Conservation (phyloP, 129 eudicot species). For the Escallonia rubra region DNA sequence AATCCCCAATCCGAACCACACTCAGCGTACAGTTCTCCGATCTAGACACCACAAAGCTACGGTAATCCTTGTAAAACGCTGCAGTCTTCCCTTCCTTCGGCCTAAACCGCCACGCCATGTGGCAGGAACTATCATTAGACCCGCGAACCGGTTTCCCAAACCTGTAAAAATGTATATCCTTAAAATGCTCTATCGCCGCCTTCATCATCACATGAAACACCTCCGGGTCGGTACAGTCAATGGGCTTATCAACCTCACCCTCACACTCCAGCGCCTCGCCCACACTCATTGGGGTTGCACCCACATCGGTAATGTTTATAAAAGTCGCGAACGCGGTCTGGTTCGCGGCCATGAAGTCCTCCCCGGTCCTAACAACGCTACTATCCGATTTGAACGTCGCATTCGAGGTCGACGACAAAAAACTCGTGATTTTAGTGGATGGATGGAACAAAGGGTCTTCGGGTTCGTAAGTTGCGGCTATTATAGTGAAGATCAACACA, state of each 20-base stretch:
- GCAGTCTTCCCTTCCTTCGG: conserved; percentile 82
- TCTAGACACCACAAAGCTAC: conserved; percentile 58
- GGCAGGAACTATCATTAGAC: conserved; percentile 53
- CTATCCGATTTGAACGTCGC: conserved; percentile 70
- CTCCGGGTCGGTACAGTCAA: conserved; percentile 79
- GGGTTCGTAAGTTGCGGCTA: conserved; percentile 83
- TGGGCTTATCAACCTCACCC: conserved; percentile 52
- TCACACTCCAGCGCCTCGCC: conserved; percentile 37
- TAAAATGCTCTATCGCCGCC: conserved; percentile 67
- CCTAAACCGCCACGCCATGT: conserved; percentile 97
- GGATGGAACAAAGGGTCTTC: conserved; percentile 80
- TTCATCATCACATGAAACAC: conserved; percentile 84
- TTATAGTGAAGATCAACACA: conserved; percentile 70
- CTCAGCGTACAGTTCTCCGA: conserved; percentile 52
- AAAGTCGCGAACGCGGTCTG: conserved; percentile 43
- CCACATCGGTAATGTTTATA: conserved; percentile 56
- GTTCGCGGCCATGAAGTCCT: conserved; percentile 63
- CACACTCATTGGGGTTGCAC: neutral
- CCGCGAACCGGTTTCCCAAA: conserved; percentile 89
- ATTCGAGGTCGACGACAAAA: conserved; percentile 64
- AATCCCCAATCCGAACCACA: conserved; percentile 74
- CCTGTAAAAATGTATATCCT: conserved; percentile 76
- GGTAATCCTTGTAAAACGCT: conserved; percentile 71
- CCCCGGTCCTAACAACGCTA: conserved; percentile 76
- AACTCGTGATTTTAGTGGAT: conserved; percentile 60